Evolutionary conservation across 306 rosid species (phyloP).

Genomic region (Quercus robur): DNA sequence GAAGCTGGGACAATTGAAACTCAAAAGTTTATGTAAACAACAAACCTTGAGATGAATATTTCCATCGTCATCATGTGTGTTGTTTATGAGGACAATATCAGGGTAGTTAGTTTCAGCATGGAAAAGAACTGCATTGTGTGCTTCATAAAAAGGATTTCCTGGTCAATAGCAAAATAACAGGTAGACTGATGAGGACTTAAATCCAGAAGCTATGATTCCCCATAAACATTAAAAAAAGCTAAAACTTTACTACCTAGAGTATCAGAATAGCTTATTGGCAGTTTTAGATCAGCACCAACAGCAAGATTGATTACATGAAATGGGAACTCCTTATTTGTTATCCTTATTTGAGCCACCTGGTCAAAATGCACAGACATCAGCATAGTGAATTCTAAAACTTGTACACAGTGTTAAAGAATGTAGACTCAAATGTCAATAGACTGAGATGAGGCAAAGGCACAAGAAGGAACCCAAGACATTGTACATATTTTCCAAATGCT

Average conservation of each 20-base stretch:
- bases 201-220: conserved; percentile 19
- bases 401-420: neutral
- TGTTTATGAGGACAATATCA: conserved; percentile 61
- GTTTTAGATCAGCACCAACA: conserved; percentile 67
- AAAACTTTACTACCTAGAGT: conserved; percentile 51
- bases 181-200: conserved; percentile 17
- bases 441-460: neutral
- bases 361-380: conserved; percentile 23
- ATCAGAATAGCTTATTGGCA: conserved; percentile 66
- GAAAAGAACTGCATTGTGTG: conserved; percentile 47
- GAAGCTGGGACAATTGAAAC: neutral
- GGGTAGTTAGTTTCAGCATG: conserved; percentile 66
- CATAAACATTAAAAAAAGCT: conserved; percentile 9
- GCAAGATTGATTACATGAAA: conserved; percentile 63
- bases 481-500: neutral
- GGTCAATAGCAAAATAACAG: conserved; percentile 34
- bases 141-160: conserved; percentile 91
- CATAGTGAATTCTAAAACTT: conserved; percentile 13
- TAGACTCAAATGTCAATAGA: conserved; percentile 7
- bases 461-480: neutral
- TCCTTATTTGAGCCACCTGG: conserved; percentile 86
- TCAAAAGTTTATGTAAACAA: neutral
- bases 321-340: conserved; percentile 52
- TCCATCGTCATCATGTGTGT: conserved; percentile 52
- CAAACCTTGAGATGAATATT: conserved; percentile 68